Conservation (phyloP, 805 yeast species). For the Kodamaea jinghongensis region DNA sequence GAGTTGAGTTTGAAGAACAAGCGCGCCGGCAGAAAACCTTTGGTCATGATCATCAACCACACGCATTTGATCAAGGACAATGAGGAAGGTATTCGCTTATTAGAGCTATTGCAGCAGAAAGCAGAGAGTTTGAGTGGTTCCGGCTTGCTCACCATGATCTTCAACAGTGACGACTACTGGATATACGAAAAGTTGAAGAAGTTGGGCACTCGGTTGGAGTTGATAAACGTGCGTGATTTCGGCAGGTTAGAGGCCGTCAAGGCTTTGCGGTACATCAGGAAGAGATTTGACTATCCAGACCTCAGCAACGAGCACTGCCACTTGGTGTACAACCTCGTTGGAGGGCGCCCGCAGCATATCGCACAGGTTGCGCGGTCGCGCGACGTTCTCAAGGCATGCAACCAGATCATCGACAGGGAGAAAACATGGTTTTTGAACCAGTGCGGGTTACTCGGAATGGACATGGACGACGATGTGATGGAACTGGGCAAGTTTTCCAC, state of each 20-base stretch:
- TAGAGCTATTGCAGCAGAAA: constrained; percentile 77
- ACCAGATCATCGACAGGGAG: constrained; percentile 70
- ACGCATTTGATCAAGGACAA: constrained; percentile 74
- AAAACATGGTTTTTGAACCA: constrained; percentile 84
- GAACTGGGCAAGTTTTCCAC: constrained; percentile 74
- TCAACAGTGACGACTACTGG: constrained; percentile 87
- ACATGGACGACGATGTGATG: constrained; percentile 89
- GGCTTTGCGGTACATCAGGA: constrained; percentile 53
- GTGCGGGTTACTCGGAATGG: constrained; percentile 72
- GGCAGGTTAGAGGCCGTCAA: constrained; percentile 51
- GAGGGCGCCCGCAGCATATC: constrained; percentile 83
- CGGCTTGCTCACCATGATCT: constrained; percentile 65
- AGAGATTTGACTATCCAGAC: constrained; percentile 27
- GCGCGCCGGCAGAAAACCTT: constrained; percentile 46
- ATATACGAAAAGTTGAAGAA: constrained; percentile 71
- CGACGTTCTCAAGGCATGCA: constrained; percentile 60
- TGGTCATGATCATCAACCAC: constrained; percentile 68
- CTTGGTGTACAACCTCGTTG: constrained; percentile 64
- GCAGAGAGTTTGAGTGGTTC: constrained; percentile 78
- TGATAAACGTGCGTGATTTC: constrained; percentile 66
- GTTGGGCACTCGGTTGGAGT: constrained; percentile 71
- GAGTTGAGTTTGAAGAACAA: constrained; percentile 59
- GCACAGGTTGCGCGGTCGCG: constrained; percentile 63
- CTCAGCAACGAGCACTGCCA: constrained; percentile 40
- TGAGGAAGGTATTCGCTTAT: constrained; percentile 66